These are phyloP conservation scores for Stylonectria norvegica DNA, from an alignment of 2,329 filamentous ascomycete genomes.

Conservation along the genomic window DNA sequence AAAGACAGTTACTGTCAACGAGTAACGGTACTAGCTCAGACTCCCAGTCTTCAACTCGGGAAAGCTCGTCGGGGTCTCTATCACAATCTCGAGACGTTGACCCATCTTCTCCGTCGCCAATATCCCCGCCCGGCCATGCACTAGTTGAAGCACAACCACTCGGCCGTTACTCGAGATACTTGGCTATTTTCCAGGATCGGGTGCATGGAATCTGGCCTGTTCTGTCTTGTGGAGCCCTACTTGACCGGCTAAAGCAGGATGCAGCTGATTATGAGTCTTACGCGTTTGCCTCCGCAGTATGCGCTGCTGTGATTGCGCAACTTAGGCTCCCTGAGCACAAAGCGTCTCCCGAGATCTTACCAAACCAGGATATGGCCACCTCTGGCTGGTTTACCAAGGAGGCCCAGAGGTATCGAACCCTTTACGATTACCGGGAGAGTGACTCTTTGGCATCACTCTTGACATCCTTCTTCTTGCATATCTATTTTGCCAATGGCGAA, in stretches of 20 bases:
- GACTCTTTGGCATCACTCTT: background rate
- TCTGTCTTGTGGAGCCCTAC: background rate
- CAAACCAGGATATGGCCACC: background rate
- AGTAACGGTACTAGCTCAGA: too few relatives aligned
- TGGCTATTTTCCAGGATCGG: too few relatives aligned
- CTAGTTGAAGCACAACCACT: too few relatives aligned
- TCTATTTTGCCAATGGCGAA: background rate
- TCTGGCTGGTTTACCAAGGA: background rate
- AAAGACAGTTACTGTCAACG: too few relatives aligned
- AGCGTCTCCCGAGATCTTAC: too few relatives aligned
- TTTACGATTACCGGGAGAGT: background rate
- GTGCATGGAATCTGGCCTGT: too few relatives aligned
- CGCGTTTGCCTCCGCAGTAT: background rate
- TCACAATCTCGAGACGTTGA: too few relatives aligned
- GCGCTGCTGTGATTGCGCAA: background rate
- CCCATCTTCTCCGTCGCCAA: too few relatives aligned
- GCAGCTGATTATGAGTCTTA: background rate
- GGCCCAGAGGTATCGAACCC: background rate
- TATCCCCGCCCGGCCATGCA: too few relatives aligned
- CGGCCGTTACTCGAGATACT: too few relatives aligned
- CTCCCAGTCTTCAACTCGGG: too few relatives aligned
- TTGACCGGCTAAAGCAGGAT: background rate
- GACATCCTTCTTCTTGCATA: background rate
- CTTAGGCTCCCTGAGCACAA: background rate
- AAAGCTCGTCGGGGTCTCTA: too few relatives aligned